Evolutionary conservation across 441 rosid genomes (phyloP), one percentile per base, ranked within the genome.

Genomic region (Syzygium malaccense): DNA sequence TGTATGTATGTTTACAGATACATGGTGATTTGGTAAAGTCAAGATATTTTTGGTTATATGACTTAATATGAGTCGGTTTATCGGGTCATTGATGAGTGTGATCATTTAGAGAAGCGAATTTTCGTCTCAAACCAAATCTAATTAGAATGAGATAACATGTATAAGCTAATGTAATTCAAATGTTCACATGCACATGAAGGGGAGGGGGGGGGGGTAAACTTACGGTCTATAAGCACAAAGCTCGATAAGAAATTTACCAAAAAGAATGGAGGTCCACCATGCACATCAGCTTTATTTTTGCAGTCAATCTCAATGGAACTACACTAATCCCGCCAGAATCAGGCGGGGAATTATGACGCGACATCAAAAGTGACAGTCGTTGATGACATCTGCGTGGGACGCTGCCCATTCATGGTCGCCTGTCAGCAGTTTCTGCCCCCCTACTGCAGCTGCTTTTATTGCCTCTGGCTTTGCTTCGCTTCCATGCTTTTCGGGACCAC

Each of bases 21-120:
- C 30, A n/a, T 10, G 1, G 30, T 64, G 37, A 15, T 64, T 30
- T 0, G 0, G 3, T 30, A 15, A 30, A 64, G 0, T 14, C 0
- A 4, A 20, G 37, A 8, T 64, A 15, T 30, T 64, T n/a, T 64
- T 30, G 1, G 71, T 15, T 64, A 0, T 3, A 8, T n/a, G 37
- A 14, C 45, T 32, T 8, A 32, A 8, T 4, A 18, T 32, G 6
- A 4, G 20, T 33, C 4, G 2, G 2, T 33, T 68, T 68, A 5
- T 33, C 19, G 19, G 4, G 19, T 33, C 19, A 20, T 11, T 0
- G 8, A 37, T 13, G 15, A 37, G 28, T 71, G 71, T 1, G 14
- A 71, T 20, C 13, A 8, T 71, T 71, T 37, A 3, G 11, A 71
- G 80, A 33, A 37, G 6, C 0, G 0, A 71, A 20, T 71, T 71